phyloP scores from a whole-genome alignment of 768 basidiomycete genomes.

The Thelephora aurantiotincta region DNA sequence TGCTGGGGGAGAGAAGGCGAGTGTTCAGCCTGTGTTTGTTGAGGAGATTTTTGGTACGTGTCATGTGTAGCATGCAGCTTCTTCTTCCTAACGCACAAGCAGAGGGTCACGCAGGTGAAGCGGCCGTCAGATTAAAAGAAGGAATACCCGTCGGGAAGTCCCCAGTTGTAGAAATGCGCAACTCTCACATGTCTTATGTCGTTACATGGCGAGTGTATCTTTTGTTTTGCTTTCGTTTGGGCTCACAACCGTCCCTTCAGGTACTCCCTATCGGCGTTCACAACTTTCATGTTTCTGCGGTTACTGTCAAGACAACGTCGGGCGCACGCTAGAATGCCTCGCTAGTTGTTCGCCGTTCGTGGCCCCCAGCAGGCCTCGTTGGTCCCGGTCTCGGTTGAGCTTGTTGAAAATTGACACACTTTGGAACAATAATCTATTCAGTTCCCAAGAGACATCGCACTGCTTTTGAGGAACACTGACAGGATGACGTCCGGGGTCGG shows the following conservation, averaged over 20 bases:
- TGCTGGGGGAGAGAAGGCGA: conserved; percentile 55
- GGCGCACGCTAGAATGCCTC: conserved; percentile 36
- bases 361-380: too few species aligned
- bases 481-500: too few species aligned
- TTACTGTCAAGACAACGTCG: conserved; percentile 47
- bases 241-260: conserved; percentile 23
- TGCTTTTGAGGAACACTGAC: too few species aligned
- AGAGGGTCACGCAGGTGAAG: conserved; percentile 84
- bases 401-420: too few species aligned
- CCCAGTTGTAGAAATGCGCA: conserved; percentile 76
- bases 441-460: too few species aligned
- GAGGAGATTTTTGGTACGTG: conserved; percentile 83
- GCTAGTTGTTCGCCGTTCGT: conserved; percentile 15
- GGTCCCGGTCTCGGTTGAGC: too few species aligned
- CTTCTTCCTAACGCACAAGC: conserved; percentile 5
- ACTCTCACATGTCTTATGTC: conserved; percentile 90
- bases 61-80: background rate
- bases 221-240: background rate
- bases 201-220: conserved; percentile 64
- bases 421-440: too few species aligned
- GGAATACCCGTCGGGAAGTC: conserved; percentile 81
- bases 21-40: conserved; percentile 78
- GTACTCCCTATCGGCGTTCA: conserved; percentile 82
- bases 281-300: conserved; percentile 68
- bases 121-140: conserved; percentile 35